phyloP scores from a whole-genome alignment of 2,329 filamentous ascomycete genomes.

The Aspergillus terreus region DNA sequence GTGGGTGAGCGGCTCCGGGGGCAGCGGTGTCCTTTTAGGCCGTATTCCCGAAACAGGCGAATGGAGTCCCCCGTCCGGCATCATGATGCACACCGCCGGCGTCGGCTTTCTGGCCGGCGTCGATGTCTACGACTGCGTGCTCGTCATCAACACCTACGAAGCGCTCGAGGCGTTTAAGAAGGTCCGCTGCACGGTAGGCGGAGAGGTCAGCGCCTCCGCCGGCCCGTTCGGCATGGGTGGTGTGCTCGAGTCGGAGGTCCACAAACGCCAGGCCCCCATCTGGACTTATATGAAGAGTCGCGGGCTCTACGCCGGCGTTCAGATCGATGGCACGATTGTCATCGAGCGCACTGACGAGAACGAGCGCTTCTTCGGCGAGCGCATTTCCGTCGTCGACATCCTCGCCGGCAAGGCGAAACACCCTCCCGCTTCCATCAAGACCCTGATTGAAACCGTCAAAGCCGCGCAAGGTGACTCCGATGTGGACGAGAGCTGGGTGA shows the following conservation, averaged over 20 bases:
- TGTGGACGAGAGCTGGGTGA: constrained; percentile 65
- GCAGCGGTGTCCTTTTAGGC: constrained; percentile 81
- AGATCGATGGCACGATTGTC: constrained; percentile 81
- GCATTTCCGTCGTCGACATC: constrained; percentile 60
- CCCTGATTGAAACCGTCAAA: constrained; percentile 78
- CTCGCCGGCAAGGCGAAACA: constrained; percentile 57
- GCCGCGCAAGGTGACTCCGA: constrained; percentile 79
- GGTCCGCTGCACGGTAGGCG: constrained; percentile 73
- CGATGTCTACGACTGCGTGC: constrained; percentile 92
- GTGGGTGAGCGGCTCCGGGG: constrained; percentile 87
- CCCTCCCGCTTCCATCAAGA: constrained; percentile 53
- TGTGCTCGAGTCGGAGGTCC: constrained; percentile 64
- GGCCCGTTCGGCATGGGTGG: constrained; percentile 77
- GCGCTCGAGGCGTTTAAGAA: constrained; percentile 81
- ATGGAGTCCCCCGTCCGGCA: constrained; percentile 88
- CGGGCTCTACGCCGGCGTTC: constrained; percentile 81
- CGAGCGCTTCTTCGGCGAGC: constrained; percentile 74
- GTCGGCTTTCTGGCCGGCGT: constrained; percentile 87
- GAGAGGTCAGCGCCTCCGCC: constrained; percentile 71
- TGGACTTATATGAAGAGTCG: constrained; percentile 88
- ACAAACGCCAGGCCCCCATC: constrained; percentile 66
- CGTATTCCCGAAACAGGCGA: constrained; percentile 73
- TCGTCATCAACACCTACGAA: constrained; percentile 83
- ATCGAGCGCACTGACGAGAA: constrained; percentile 88
- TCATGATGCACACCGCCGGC: constrained; percentile 83